phyloP scores from a whole-genome alignment of 2,329 filamentous ascomycete genomes.

The Coleophoma cylindrospora region DNA sequence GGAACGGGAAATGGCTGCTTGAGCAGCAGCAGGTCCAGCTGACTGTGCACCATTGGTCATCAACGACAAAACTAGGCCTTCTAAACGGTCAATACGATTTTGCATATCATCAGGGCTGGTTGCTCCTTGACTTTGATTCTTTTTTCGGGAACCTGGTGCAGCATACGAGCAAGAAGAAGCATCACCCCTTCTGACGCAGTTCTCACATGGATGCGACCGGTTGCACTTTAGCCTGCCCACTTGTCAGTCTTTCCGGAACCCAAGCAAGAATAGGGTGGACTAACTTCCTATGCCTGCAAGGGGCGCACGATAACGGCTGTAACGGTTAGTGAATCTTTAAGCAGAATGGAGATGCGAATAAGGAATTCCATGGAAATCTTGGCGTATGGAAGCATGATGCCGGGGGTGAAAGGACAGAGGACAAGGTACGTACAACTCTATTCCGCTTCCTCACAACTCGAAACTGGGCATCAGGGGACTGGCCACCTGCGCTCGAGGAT shows the following conservation, averaged over 20 bases:
- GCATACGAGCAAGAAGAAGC: slow-evolving; percentile 82
- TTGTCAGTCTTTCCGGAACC: too few relatives aligned
- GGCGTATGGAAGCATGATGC: too few relatives aligned
- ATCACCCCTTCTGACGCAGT: slow-evolving; percentile 85
- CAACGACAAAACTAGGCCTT: slow-evolving; percentile 84
- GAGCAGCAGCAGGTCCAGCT: slow-evolving; percentile 54
- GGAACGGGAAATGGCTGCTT: slow-evolving; percentile 35
- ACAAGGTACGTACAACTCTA: slow-evolving; percentile 44
- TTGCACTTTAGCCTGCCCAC: slow-evolving; percentile 76
- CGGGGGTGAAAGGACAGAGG: too few relatives aligned
- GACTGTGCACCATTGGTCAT: slow-evolving; percentile 83
- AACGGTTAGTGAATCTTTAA: too few relatives aligned
- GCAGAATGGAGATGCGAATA: too few relatives aligned
- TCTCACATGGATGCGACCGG: slow-evolving; percentile 84
- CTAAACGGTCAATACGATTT: slow-evolving; percentile 91
- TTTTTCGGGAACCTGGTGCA: slow-evolving; percentile 64
- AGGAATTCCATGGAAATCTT: too few relatives aligned
- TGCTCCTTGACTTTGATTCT: slow-evolving; percentile 59
- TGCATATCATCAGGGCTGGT: slow-evolving; percentile 90
- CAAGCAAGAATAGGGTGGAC: slow-evolving; percentile 18
- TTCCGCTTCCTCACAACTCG: slow-evolving; percentile 89
- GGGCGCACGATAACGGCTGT: slow-evolving; percentile 77
- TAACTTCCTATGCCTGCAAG: slow-evolving; percentile 89
- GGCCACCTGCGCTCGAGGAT: slow-evolving; percentile 66
- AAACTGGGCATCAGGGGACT: slow-evolving; percentile 82